Base-by-base conservation (phyloP, 1,139 yeast genomes). In the Debaryomycetaceae sp. region DNA sequence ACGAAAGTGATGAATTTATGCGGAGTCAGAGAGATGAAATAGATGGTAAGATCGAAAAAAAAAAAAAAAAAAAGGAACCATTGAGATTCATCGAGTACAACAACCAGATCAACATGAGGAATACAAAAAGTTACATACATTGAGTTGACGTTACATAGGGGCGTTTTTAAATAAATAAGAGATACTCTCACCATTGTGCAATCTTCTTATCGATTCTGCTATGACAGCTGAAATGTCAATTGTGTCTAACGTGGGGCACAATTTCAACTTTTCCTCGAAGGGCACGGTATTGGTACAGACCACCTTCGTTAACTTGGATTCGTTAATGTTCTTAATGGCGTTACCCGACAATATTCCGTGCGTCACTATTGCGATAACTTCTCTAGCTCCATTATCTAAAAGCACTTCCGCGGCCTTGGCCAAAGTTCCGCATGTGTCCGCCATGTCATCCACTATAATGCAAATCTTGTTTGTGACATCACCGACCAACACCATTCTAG, bases 131-230 rank as follows among this genome's bases (percentile, higher is more conserved):
- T 17, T 17, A 17, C 20, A 17, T 17, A 17, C 4, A 17, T 17
- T 17, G 20, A n/a, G 34, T 11, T 31, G 11, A 13, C 9, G 20
- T 37, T 55, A 65, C 49, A 62, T 60, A n/a, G 74, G 74, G 36
- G 75, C 77, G 51, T 78, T 74, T 53, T 74, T 77, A 59, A 86
- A 86, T 58, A 86, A 72, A 59, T 85, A 86, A 4, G 90, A 83
- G 42, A 86, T 83, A 60, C 90, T 83, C 64, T 86, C 95, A 62
- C 95, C 95, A 56, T 86, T 84, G 58, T 86, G 95, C 54, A 85
- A 73, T 66, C 95, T 79, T 68, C 95, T 80, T 43, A 86, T 80
- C 34, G 91, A 86, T 60, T 86, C 95, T 24, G 91, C 93, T 49
- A 86, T 66, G 17, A 84, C 84, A 13, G 88, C 83, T 58, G 86